A percentile compares a stretch with the other conserved stretches of the same genome.
These are phyloP conservation scores for Irpex sp. DNA, from an alignment of 1,284 basidiomycete species.

Conservation along the genomic window DNA sequence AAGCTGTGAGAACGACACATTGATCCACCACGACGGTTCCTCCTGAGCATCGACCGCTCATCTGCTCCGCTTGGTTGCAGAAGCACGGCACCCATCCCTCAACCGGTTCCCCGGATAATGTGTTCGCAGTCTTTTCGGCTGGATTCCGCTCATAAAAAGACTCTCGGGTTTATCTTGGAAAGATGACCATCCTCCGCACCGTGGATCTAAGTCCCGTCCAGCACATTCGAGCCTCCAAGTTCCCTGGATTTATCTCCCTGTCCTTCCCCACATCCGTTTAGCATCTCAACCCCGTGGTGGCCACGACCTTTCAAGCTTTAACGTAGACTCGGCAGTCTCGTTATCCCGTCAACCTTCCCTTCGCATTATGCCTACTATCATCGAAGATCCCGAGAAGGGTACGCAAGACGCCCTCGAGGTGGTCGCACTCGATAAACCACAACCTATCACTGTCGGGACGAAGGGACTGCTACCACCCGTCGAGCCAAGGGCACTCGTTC, in stretches of 20 bases:
- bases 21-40: slow-evolving; percentile 13
- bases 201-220: slow-evolving; percentile 21
- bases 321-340: neutral
- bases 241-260: slow-evolving; percentile 16
- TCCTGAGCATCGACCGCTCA: slow-evolving; percentile 17
- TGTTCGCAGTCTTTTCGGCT: slow-evolving; percentile 28
- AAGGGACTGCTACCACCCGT: slow-evolving; percentile 7
- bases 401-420: slow-evolving; percentile 21
- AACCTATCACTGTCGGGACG: slow-evolving; percentile 12
- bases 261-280: slow-evolving; percentile 11
- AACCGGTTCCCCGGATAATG: slow-evolving; percentile 25
- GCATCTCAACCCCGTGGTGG: slow-evolving; percentile 18
- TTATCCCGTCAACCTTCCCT: slow-evolving; percentile 3
- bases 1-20: slow-evolving; percentile 22
- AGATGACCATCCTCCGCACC: slow-evolving; percentile 20
- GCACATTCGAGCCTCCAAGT: slow-evolving; percentile 20
- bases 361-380: slow-evolving; percentile 13
- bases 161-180: slow-evolving; percentile 29
- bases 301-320: neutral
- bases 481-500: slow-evolving; percentile 15
- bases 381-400: slow-evolving; percentile 29
- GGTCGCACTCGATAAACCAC: slow-evolving; percentile 7
- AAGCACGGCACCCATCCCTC: slow-evolving; percentile 20
- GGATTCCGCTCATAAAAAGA: slow-evolving; percentile 26
- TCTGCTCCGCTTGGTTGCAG: slow-evolving; percentile 18